phyloP scores from a whole-genome alignment of 768 basidiomycete species.

The Termitomyces sp. region DNA sequence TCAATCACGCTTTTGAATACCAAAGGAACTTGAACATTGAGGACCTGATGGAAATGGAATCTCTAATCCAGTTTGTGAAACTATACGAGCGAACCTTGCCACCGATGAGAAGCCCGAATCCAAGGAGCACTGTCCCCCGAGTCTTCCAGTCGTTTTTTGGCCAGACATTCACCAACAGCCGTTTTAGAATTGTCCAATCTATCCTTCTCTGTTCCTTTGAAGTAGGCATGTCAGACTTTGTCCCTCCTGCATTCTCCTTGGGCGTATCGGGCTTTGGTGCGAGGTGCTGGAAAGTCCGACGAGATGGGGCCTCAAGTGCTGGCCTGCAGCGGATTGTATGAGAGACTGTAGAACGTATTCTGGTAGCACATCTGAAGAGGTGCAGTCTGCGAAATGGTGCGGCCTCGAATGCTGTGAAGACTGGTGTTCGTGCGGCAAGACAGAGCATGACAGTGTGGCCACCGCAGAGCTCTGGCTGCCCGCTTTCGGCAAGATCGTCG shows the following conservation, averaged over 20 bases:
- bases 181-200: slow-evolving; percentile 87
- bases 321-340: not conserved
- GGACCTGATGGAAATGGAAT: slow-evolving; percentile 45
- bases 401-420: not conserved
- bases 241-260: not conserved
- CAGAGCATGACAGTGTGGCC: not conserved
- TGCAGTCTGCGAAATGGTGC: slow-evolving; percentile 6
- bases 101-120: slow-evolving; percentile 73
- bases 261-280: slow-evolving; percentile 18
- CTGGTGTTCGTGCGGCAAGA: not conserved
- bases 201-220: slow-evolving; percentile 57
- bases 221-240: slow-evolving; percentile 26
- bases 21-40: slow-evolving; percentile 98
- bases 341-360: not conserved
- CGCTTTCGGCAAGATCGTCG: not conserved
- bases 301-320: not conserved
- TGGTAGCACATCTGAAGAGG: not conserved
- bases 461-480: not conserved
- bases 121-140: slow-evolving; percentile 77
- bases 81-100: slow-evolving; percentile 66
- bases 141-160: slow-evolving; percentile 83
- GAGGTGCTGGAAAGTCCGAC: slow-evolving; percentile 18
- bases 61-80: slow-evolving; percentile 5
- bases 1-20: slow-evolving; percentile 94
- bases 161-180: slow-evolving; percentile 90